Conservation (phyloP, 805 yeast species). For the Metschnikowia orientalis region DNA sequence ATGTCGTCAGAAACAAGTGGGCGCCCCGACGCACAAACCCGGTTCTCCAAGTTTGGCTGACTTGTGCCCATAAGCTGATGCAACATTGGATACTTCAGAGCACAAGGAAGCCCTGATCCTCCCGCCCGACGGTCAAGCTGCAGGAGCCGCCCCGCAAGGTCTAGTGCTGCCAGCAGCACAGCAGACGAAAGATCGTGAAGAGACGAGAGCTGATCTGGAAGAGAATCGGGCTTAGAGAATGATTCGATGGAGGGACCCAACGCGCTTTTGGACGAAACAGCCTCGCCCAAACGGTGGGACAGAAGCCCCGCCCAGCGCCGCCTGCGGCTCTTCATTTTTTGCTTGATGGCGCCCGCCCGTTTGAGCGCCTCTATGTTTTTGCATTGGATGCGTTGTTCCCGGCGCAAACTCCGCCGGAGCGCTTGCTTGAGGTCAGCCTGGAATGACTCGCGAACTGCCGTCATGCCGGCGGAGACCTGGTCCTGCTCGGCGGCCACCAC, state of each 20-base stretch:
- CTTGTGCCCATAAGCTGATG: too few relatives aligned
- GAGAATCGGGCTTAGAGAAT: background rate
- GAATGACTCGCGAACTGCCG: conserved; percentile 28
- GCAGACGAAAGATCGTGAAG: conserved; percentile 1
- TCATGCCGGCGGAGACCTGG: conserved; percentile 26
- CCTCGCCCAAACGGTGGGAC: background rate
- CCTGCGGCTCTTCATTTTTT: conserved; percentile 2
- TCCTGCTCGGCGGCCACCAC: conserved; percentile 26
- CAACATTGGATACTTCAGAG: conserved; percentile 10
- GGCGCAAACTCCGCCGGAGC: conserved; percentile 28
- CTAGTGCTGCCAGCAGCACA: conserved; percentile 1
- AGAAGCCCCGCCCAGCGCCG: conserved; percentile 1
- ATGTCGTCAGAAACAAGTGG: too few relatives aligned
- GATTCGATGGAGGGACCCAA: background rate
- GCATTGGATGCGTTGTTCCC: conserved; percentile 39
- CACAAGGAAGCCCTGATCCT: conserved; percentile 8
- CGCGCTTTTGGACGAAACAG: background rate
- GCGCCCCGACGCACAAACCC: too few relatives aligned
- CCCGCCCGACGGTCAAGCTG: conserved; percentile 6
- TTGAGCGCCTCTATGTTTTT: conserved; percentile 36
- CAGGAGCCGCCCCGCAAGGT: conserved; percentile 7
- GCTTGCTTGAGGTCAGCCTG: conserved; percentile 35
- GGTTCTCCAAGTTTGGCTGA: too few relatives aligned
- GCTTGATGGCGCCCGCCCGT: conserved; percentile 6
- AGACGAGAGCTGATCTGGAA: conserved; percentile 1